These are phyloP conservation scores for Lolium multiflorum DNA, from an alignment of 176 grass and related monocot species.

Conservation along the genomic window DNA sequence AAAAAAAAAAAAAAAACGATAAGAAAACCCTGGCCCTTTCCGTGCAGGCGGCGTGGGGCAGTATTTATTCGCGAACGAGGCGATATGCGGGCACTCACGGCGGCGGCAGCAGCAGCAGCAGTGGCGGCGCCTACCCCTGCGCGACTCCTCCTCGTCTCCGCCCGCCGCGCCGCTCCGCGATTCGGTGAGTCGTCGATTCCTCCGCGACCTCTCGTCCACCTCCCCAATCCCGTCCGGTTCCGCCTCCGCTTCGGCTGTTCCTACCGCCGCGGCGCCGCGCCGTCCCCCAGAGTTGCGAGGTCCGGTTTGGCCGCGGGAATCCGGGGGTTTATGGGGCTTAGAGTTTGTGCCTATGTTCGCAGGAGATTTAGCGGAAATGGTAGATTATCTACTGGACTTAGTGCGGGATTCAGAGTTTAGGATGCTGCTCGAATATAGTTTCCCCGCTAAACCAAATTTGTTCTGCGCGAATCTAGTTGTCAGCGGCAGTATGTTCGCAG, in stretches of 20 bases:
- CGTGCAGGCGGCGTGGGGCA: background rate
- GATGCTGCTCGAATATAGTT: background rate
- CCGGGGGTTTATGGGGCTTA: constrained; percentile 1
- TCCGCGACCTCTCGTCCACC: background rate
- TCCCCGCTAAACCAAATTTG: background rate
- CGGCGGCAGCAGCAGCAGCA: constrained; percentile 40
- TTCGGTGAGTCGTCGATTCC: constrained; percentile 35
- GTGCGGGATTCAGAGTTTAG: background rate
- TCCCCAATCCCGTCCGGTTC: background rate
- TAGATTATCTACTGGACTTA: background rate
- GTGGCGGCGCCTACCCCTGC: constrained; percentile 48
- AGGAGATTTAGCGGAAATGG: background rate
- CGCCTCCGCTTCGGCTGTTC: background rate
- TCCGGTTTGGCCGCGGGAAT: background rate
- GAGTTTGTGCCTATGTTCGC: background rate
- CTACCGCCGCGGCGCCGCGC: background rate
- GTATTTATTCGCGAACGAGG: constrained; percentile 48
- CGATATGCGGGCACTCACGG: constrained; percentile 50
- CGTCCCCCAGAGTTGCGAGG: background rate
- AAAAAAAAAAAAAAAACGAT: background rate
- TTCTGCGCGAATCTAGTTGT: constrained; percentile 14
- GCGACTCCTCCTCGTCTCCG: background rate
- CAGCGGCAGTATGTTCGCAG: background rate
- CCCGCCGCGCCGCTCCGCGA: constrained; percentile 29
- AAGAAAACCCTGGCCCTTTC: constrained; percentile 37